A percentile compares a stretch with the other conserved stretches of the same genome.
Evolutionary conservation across 108 stramenopile species (phyloP).

Genomic region (Chaetoceros tenuissimus): DNA sequence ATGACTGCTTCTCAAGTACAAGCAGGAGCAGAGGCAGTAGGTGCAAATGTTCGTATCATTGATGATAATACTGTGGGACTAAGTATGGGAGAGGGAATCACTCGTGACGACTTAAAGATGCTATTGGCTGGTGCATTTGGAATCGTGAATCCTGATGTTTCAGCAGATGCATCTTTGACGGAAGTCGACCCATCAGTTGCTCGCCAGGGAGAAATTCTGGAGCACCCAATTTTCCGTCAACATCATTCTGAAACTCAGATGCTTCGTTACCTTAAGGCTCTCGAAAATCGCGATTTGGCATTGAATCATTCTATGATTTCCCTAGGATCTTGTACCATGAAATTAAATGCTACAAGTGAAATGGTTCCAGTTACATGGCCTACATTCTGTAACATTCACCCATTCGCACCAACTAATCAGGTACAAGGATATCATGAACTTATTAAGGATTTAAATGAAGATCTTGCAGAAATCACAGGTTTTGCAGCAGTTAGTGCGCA

Average conservation of each 20-base stretch:
- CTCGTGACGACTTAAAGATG: slow-evolving; percentile 58
- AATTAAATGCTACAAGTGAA: slow-evolving; percentile 96
- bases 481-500: slow-evolving; percentile 97
- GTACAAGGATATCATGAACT: slow-evolving; percentile 89
- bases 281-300: slow-evolving; percentile 95
- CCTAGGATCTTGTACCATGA: slow-evolving; percentile 99
- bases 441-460: slow-evolving; percentile 88
- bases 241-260: slow-evolving; percentile 97
- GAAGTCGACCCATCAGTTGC: slow-evolving; percentile 49
- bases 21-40: slow-evolving; percentile 62
- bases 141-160: slow-evolving; percentile 49
- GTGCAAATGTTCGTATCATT: slow-evolving; percentile 89
- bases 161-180: slow-evolving; percentile 63
- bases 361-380: slow-evolving; percentile 99
- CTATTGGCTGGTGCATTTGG: slow-evolving; percentile 75
- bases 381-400: slow-evolving; percentile 93
- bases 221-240: slow-evolving; percentile 93
- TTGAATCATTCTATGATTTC: slow-evolving; percentile 99
- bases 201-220: slow-evolving; percentile 73
- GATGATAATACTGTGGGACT: slow-evolving; percentile 83
- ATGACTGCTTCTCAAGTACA: slow-evolving; percentile 67
- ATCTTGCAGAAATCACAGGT: slow-evolving; percentile 96
- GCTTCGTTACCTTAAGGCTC: slow-evolving; percentile 94
- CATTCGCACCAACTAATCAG: slow-evolving; percentile 95
- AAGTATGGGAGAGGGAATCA: slow-evolving; percentile 92